phyloP scores from a whole-genome alignment of 441 rosid genomes.

The Gossypium gossypioides region DNA sequence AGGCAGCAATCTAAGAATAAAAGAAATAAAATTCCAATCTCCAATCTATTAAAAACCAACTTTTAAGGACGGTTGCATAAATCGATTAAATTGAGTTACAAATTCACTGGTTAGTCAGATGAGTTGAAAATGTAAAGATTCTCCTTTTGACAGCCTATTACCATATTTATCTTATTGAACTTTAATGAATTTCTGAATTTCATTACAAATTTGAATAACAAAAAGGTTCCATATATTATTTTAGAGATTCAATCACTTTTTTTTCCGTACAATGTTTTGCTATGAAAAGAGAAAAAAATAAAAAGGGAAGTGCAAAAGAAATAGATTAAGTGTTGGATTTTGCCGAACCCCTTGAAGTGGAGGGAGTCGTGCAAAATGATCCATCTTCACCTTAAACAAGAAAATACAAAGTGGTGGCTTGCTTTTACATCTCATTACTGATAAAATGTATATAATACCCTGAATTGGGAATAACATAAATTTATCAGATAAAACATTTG shows the following conservation, averaged over 20 bases:
- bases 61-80: neutral
- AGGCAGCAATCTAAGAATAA: no score
- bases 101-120: no score
- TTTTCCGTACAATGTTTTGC: neutral
- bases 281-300: neutral
- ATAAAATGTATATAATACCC: neutral
- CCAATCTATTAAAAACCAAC: no score
- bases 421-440: neutral
- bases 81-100: no score
- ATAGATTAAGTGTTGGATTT: neutral
- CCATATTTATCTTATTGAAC: no score
- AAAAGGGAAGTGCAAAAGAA: neutral
- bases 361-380: neutral
- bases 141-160: no score
- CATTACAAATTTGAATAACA: neutral
- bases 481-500: neutral
- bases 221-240: neutral
- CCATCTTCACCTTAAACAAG: neutral
- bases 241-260: neutral
- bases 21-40: no score
- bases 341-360: neutral
- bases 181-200: neutral
- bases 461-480: neutral
- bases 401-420: neutral
- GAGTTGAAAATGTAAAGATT: no score